phyloP scores from a whole-genome alignment of 805 yeast genomes.

The Metschnikowia peoriensis region DNA sequence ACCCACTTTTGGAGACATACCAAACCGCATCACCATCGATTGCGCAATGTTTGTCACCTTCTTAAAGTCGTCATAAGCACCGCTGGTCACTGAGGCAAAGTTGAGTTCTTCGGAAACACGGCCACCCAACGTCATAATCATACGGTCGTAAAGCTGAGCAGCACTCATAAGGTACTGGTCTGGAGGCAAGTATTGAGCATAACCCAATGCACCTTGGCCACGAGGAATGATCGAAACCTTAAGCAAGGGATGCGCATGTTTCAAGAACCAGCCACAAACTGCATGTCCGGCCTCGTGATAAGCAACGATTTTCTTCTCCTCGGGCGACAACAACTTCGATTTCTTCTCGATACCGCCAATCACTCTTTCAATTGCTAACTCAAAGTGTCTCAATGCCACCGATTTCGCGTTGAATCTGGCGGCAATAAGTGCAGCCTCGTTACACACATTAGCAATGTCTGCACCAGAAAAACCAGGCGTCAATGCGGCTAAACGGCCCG shows the following conservation, averaged over 20 bases:
- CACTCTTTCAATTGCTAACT: slow-evolving; percentile 94
- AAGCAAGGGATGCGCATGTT: slow-evolving; percentile 87
- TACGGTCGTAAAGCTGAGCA: slow-evolving; percentile 78
- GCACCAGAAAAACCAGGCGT: slow-evolving; percentile 99
- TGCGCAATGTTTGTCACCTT: slow-evolving; percentile 93
- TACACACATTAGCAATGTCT: slow-evolving; percentile 94
- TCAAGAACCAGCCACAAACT: slow-evolving; percentile 93
- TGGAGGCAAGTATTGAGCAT: slow-evolving; percentile 95
- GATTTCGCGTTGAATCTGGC: slow-evolving; percentile 76
- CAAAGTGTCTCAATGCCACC: slow-evolving; percentile 80
- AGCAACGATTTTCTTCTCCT: slow-evolving; percentile 88
- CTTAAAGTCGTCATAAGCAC: slow-evolving; percentile 95
- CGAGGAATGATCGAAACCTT: slow-evolving; percentile 98
- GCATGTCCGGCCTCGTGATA: slow-evolving; percentile 99
- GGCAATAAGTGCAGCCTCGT: slow-evolving; percentile 96
- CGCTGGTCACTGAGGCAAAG: slow-evolving; percentile 88
- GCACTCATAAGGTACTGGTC: slow-evolving; percentile 79
- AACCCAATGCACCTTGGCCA: slow-evolving; percentile 95
- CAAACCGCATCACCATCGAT: slow-evolving; percentile 87
- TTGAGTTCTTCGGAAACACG: slow-evolving; percentile 94
- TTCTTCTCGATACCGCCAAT: slow-evolving; percentile 95
- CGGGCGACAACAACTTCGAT: slow-evolving; percentile 75
- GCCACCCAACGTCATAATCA: slow-evolving; percentile 98
- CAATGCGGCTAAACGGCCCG: slow-evolving; percentile 88
- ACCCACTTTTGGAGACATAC: slow-evolving; percentile 87